These are phyloP conservation scores for Alternaria atra DNA, from an alignment of 2,329 filamentous ascomycete genomes.

Conservation along the genomic window DNA sequence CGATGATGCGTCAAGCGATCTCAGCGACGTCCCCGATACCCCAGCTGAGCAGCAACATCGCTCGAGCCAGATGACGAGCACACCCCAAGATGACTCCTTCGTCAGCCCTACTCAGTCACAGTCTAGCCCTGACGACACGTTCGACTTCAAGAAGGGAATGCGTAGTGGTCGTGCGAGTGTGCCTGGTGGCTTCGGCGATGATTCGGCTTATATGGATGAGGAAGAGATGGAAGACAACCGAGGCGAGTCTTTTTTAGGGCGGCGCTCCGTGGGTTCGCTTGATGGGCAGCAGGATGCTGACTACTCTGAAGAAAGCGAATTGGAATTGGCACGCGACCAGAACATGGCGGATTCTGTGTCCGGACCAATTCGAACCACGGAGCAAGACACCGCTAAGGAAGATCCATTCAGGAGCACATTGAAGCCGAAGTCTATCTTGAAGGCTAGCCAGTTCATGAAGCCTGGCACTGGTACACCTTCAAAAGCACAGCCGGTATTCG, in stretches of 20 bases:
- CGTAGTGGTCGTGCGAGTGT: slow-evolving; percentile 61
- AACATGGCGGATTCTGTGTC: slow-evolving; percentile 82
- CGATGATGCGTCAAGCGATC: slow-evolving; percentile 38
- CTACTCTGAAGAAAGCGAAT: slow-evolving; percentile 69
- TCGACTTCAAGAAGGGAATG: slow-evolving; percentile 64
- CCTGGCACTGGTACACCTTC: slow-evolving; percentile 60
- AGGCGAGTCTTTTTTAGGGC: slow-evolving; percentile 86
- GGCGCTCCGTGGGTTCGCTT: slow-evolving; percentile 85
- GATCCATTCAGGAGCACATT: slow-evolving; percentile 44
- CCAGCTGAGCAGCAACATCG: slow-evolving; percentile 47
- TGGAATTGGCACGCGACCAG: slow-evolving; percentile 75
- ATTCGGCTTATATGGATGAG: slow-evolving; percentile 62
- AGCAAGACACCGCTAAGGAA: slow-evolving; percentile 64
- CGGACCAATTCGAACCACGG: slow-evolving; percentile 77
- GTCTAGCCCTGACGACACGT: slow-evolving; percentile 63
- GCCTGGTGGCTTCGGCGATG: slow-evolving; percentile 82
- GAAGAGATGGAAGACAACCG: slow-evolving; percentile 61
- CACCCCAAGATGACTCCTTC: slow-evolving; percentile 48
- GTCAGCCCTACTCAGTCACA: slow-evolving; percentile 51
- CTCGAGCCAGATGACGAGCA: slow-evolving; percentile 45
- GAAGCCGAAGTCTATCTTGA: slow-evolving; percentile 60
- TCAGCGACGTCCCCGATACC: slow-evolving; percentile 57
- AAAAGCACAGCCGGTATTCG: slow-evolving; percentile 64
- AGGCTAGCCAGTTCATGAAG: slow-evolving; percentile 48
- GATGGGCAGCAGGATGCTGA: slow-evolving; percentile 69